Conservation (phyloP, 1,284 basidiomycete species). For the Sporisorium reilianum region DNA sequence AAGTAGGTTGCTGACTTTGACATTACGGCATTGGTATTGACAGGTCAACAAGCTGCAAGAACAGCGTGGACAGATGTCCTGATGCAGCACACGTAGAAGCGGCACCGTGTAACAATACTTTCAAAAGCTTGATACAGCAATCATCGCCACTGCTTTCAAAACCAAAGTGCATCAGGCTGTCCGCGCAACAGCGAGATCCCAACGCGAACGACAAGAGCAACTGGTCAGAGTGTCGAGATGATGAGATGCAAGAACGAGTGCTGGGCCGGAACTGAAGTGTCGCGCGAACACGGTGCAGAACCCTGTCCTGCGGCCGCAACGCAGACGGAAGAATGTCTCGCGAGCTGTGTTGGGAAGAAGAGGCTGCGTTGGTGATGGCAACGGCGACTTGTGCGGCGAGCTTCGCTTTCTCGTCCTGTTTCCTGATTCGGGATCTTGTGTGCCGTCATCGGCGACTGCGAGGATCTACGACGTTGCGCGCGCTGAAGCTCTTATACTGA, state of each 20-base stretch:
- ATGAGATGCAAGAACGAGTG: no score
- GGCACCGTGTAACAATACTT: slow-evolving; percentile 25
- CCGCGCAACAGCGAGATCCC: neutral
- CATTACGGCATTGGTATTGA: neutral
- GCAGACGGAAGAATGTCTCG: no score
- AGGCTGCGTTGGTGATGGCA: no score
- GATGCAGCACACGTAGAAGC: neutral
- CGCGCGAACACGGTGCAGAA: neutral
- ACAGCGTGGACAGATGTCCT: slow-evolving; percentile 56
- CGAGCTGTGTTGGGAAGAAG: no score
- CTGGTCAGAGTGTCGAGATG: neutral
- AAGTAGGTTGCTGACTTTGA: neutral
- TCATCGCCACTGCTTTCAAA: slow-evolving; percentile 9
- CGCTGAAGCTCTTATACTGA: no score
- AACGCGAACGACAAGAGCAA: neutral
- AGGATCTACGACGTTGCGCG: no score
- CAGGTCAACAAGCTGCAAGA: slow-evolving; percentile 80
- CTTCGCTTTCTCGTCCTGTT: no score
- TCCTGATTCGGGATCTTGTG: no score
- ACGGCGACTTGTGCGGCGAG: no score
- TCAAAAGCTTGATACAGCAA: slow-evolving; percentile 13
- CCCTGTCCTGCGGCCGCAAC: no score
- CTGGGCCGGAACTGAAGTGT: no score
- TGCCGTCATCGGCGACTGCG: no score
- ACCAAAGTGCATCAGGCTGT: neutral